phyloP scores from a whole-genome alignment of 2,329 filamentous ascomycete genomes.

The Stagonosporopsis tanaceti region DNA sequence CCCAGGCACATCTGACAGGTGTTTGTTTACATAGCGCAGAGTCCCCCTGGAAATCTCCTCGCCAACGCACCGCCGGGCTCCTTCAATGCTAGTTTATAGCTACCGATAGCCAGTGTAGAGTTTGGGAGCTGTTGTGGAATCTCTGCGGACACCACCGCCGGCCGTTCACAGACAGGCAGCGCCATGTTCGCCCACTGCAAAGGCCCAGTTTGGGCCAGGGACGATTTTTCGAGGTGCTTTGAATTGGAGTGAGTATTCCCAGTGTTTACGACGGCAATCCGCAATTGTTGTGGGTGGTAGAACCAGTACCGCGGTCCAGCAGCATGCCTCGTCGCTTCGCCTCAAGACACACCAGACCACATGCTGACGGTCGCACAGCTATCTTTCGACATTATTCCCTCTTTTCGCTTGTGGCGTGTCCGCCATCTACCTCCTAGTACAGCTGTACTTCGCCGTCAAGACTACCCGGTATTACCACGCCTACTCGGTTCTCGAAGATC shows the following conservation, averaged over 20 bases:
- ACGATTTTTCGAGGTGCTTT: constrained; percentile 70
- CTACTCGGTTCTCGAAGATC: constrained; percentile 65
- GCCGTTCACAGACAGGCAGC: constrained; percentile 21
- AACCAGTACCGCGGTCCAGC: not conserved
- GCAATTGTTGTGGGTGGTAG: not conserved
- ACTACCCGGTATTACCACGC: constrained; percentile 62
- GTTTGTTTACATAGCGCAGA: constrained; percentile 19
- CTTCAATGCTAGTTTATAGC: constrained; percentile 25
- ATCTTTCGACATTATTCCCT: constrained; percentile 81
- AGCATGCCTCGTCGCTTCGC: constrained; percentile 6
- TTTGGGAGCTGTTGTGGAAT: constrained; percentile 25
- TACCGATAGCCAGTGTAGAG: constrained; percentile 30
- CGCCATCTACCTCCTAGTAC: constrained; percentile 68
- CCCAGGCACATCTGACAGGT: constrained; percentile 14
- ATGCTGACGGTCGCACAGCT: constrained; percentile 60
- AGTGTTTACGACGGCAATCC: not conserved
- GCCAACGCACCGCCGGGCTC: constrained; percentile 10
- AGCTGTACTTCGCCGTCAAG: constrained; percentile 63
- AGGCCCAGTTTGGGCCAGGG: constrained; percentile 65
- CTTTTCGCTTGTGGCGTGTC: constrained; percentile 75
- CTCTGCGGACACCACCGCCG: constrained; percentile 23
- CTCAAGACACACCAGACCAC: not conserved
- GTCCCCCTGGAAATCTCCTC: constrained; percentile 4
- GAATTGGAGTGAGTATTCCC: constrained; percentile 68
- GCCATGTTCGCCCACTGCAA: constrained; percentile 65